Evolutionary conservation across 2,329 filamentous ascomycete species (phyloP), one percentile per base, ranked within the genome.

Genomic region (Ophiocordyceps australis): DNA sequence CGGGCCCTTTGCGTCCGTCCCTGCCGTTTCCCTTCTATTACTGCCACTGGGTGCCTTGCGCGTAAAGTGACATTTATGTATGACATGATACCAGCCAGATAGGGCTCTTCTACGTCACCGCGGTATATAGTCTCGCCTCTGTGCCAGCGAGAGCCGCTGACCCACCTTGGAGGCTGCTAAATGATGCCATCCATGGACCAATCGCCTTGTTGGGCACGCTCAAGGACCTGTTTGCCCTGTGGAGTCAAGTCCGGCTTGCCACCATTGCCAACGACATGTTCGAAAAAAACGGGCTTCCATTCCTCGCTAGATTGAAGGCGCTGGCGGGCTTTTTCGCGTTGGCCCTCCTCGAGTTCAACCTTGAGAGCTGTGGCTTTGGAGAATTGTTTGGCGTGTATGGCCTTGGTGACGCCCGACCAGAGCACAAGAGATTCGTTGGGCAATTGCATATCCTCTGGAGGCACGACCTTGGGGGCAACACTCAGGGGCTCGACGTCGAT

Each of bases 271-370:
- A 56, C 59, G 28, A 55, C 51, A 40, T 67, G 61, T 38, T 57
- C 72, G 52, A 98, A 98, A 54, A 92, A 98, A 22, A 82, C 63
- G n/a, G 89, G 89, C 36, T 74, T 61, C 73, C 80, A 98, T 18
- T 69, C 65, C 30, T 67, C 63, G 9, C 72, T 67, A 10, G 63
- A 64, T 23, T 63, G 62, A 44, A 86, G 77, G 22, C 89, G 65
- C 44, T 86, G 72, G 14, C 81, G 72, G 2, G 81, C 85, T 53
- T 81, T 86, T 40, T 79, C 68, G 17, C 89, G 65, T 54, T 98
- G 89, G 22, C 64, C 62, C 49, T 98, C 89, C 50, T 98, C 89
- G 9, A 98, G 68, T 40, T 92, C 82, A 32, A 82, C 71, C 57
- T 98, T 98, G 33, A 89, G 57, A 13, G 66, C 70, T 14, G 89